Evolutionary conservation across 1,139 yeast species (phyloP).

Genomic region (Pichia sp.): DNA sequence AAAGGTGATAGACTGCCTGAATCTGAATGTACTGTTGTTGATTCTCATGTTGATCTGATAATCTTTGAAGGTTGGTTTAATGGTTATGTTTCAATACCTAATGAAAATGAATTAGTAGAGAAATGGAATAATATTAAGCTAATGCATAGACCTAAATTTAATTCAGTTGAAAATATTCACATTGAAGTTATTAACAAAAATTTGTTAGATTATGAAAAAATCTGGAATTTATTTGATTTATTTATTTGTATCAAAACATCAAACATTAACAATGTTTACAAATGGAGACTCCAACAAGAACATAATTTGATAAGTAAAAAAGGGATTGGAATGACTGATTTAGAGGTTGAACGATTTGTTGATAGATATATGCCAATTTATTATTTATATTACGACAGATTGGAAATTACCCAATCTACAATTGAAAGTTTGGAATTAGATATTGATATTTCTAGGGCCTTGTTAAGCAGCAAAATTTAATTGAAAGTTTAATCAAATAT

Average conservation of each 20-base stretch:
- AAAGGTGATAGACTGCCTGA: constrained; percentile 63
- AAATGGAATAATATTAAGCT: constrained; percentile 21
- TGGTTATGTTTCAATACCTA: constrained; percentile 52
- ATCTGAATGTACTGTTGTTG: constrained; percentile 32
- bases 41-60: constrained; percentile 50
- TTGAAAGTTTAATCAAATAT: constrained; percentile 2
- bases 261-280: constrained; percentile 55
- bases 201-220: constrained; percentile 41
- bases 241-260: constrained; percentile 61
- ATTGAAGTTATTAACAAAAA: constrained; percentile 43
- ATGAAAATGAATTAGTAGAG: constrained; percentile 24
- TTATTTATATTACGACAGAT: constrained; percentile 51
- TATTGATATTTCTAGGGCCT: constrained; percentile 29
- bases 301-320: constrained; percentile 46
- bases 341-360: constrained; percentile 58
- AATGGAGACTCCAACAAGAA: constrained; percentile 86
- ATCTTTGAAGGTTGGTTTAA: constrained; percentile 93
- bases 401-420: constrained; percentile 29
- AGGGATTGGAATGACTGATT: constrained; percentile 79
- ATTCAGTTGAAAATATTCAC: constrained; percentile 19
- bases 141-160: constrained; percentile 21
- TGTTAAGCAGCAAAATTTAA: constrained; percentile 13
- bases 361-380: constrained; percentile 86
- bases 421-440: constrained; percentile 27
- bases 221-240: constrained; percentile 56